Percentiles rank a stretch among this genome's conserved stretches.
These are phyloP conservation scores for Umbelopsis ramanniana DNA, from an alignment of 192 early-diverging fungal genomes.

Conservation along the genomic window DNA sequence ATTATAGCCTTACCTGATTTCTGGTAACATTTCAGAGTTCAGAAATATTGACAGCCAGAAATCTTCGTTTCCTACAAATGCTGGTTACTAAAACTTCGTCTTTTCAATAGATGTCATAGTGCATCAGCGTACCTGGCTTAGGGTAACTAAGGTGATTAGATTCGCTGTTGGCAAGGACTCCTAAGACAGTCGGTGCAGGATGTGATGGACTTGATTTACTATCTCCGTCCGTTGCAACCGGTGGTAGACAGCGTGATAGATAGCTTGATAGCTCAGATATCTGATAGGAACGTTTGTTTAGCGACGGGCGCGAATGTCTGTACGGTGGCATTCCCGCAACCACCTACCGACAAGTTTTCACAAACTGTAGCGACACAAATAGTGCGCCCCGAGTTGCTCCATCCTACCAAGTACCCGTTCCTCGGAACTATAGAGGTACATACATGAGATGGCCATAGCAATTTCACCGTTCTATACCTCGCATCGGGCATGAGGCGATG, in stretches of 20 bases:
- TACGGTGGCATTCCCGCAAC: not conserved
- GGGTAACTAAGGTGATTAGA: not conserved
- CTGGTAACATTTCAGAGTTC: slow-evolving; percentile 1
- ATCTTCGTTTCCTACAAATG: not conserved
- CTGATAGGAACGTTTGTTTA: not conserved
- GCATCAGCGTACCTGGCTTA: not conserved
- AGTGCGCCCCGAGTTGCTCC: slow-evolving; percentile 52
- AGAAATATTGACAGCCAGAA: not conserved
- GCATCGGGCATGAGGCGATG: slow-evolving; percentile 14
- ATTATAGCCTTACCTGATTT: not conserved
- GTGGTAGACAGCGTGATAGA: slow-evolving; percentile 26
- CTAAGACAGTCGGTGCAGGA: not conserved
- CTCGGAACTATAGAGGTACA: slow-evolving; percentile 44
- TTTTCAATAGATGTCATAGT: not conserved
- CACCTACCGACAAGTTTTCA: slow-evolving; percentile 49
- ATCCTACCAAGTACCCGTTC: slow-evolving; percentile 57
- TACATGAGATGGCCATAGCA: slow-evolving; percentile 59
- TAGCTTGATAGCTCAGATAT: slow-evolving; percentile 19
- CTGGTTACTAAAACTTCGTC: not conserved
- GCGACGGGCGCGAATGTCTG: not conserved
- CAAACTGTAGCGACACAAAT: slow-evolving; percentile 56
- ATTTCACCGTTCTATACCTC: slow-evolving; percentile 34
- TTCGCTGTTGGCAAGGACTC: slow-evolving; percentile 5
- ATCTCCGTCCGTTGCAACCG: slow-evolving; percentile 10
- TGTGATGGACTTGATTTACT: slow-evolving; percentile 19